phyloP scores from a whole-genome alignment of 495 filamentous ascomycete genomes.

The Aspergillus heteromorphus region DNA sequence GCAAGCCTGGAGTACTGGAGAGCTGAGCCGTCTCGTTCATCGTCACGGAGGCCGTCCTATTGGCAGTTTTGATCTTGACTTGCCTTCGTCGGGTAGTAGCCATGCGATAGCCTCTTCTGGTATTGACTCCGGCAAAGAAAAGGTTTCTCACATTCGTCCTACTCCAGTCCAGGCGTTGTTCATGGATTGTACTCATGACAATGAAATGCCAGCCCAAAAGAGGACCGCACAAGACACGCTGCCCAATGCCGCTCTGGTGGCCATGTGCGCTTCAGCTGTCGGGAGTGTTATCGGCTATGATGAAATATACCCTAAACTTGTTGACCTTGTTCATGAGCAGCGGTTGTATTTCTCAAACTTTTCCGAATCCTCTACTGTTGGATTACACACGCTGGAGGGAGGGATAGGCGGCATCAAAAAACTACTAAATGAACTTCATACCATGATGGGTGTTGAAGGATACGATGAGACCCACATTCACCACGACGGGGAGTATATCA shows the following conservation, averaged over 20 bases:
- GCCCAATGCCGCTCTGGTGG: conserved; percentile 90
- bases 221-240: conserved; percentile 90
- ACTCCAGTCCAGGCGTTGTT: conserved; percentile 89
- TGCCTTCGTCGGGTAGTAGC: conserved; percentile 36
- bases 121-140: conserved; percentile 45
- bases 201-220: conserved; percentile 93
- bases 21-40: conserved; percentile 87
- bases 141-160: conserved; percentile 67
- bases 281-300: conserved; percentile 99
- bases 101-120: conserved; percentile 35
- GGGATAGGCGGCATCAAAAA: conserved; percentile 89
- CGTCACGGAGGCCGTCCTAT: conserved; percentile 92
- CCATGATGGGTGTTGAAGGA: conserved; percentile 84
- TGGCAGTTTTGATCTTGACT: conserved; percentile 87
- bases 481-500: conserved; percentile 92
- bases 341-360: conserved; percentile 71
- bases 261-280: conserved; percentile 89
- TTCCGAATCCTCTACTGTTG: conserved; percentile 52
- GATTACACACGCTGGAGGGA: conserved; percentile 57
- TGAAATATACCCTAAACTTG: conserved; percentile 86
- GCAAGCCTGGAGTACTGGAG: conserved; percentile 94
- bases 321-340: conserved; percentile 86
- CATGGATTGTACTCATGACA: conserved; percentile 99
- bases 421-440: conserved; percentile 87
- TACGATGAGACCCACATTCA: conserved; percentile 96